phyloP scores from a whole-genome alignment of 441 rosid species.

The Populus hybrid region DNA sequence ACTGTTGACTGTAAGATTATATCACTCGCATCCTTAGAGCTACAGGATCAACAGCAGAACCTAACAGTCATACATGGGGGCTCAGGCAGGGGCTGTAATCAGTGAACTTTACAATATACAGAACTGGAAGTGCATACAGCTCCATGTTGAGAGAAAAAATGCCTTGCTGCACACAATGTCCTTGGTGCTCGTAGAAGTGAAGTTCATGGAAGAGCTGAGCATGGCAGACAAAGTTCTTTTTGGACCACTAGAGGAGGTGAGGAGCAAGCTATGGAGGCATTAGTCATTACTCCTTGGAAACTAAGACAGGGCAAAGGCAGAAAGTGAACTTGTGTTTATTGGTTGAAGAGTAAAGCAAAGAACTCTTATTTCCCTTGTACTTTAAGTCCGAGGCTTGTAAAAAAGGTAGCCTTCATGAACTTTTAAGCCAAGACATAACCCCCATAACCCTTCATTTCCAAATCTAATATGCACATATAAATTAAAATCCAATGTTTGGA shows the following conservation, averaged over 20 bases:
- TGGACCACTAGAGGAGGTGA: neutral
- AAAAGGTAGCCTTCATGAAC: slow-evolving; percentile 57
- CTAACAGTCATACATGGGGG: no score
- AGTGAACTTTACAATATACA: no score
- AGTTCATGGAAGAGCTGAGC: neutral
- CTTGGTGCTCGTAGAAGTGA: neutral
- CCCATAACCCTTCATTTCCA: slow-evolving; percentile 37
- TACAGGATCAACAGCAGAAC: no score
- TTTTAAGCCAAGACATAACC: slow-evolving; percentile 83
- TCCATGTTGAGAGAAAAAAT: neutral
- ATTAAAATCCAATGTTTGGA: slow-evolving; percentile 35
- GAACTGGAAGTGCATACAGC: neutral
- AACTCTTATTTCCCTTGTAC: slow-evolving; percentile 60
- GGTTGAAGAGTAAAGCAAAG: slow-evolving; percentile 87
- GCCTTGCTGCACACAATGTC: neutral
- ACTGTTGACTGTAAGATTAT: no score
- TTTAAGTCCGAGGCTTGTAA: slow-evolving; percentile 67
- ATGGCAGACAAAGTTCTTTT: neutral
- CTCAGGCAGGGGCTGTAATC: no score
- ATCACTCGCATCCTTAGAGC: no score
- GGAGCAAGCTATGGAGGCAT: neutral
- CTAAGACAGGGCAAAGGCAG: neutral
- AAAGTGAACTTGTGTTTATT: slow-evolving; percentile 23
- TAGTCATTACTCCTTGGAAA: neutral
- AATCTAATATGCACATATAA: slow-evolving; percentile 47